Evolutionary conservation across 2,329 filamentous ascomycete genomes (phyloP).

Genomic region (Verticillium dahliae): DNA sequence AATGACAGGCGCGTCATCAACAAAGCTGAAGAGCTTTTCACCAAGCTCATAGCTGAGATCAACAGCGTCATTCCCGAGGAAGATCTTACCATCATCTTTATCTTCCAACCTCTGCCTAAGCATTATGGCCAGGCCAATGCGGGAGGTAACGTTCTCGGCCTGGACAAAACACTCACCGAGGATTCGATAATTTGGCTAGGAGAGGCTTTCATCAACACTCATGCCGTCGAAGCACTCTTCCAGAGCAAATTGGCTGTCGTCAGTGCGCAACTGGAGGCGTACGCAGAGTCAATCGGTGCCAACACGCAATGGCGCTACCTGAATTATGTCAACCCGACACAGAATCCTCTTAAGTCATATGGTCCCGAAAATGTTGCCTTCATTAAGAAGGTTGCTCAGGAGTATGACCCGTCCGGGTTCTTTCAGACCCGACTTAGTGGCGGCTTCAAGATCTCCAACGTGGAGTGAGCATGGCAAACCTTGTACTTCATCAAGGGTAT

Average conservation of each 20-base stretch:
- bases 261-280: conserved; percentile 19
- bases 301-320: conserved; percentile 25
- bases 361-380: conserved; percentile 20
- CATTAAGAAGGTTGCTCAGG: conserved; percentile 19
- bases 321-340: conserved; percentile 25
- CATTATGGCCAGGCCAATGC: neutral
- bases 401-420: conserved; percentile 24
- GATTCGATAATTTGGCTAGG: neutral
- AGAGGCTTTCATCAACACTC: conserved; percentile 11
- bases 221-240: conserved; percentile 18
- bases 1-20: neutral
- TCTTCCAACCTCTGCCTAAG: conserved; percentile 7
- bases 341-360: conserved; percentile 21
- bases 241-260: conserved; percentile 21
- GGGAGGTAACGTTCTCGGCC: conserved; percentile 6
- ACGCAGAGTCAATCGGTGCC: conserved; percentile 6
- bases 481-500: too few species aligned
- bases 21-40: conserved; percentile 5
- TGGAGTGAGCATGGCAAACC: neutral
- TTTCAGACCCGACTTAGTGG: conserved; percentile 27
- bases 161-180: neutral
- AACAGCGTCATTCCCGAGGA: neutral
- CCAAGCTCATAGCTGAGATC: neutral
- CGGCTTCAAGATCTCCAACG: conserved; percentile 6
- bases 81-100: conserved; percentile 9